Evolutionary conservation across 164 flowering plant genomes (phyloP).

Genomic region (Euptelea pleiosperma): DNA sequence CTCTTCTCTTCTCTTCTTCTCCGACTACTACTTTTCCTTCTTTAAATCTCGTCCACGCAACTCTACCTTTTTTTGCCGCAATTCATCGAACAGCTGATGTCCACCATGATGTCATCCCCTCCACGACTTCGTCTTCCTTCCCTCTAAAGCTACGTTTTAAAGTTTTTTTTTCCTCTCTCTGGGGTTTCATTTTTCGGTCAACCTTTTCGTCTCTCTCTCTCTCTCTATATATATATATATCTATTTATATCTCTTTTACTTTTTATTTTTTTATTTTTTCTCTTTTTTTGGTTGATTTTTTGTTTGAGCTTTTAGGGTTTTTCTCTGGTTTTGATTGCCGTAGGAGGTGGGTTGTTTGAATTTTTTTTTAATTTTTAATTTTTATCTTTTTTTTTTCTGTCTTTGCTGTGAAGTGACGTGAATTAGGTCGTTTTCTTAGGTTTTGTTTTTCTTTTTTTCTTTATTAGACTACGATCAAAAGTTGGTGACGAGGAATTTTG

Average conservation of each 20-base stretch:
- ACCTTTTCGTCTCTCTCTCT: constrained; percentile 4
- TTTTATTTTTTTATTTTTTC: background rate
- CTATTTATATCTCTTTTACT: background rate
- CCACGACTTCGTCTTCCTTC: background rate
- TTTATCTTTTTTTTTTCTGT: background rate
- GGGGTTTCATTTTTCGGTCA: background rate
- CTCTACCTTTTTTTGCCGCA: background rate
- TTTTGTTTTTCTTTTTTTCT: background rate
- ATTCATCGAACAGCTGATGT: background rate
- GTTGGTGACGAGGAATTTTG: constrained; percentile 8
- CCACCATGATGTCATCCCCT: constrained; percentile 5
- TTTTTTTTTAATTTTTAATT: background rate
- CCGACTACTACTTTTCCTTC: background rate
- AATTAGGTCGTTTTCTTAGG: constrained; percentile 11
- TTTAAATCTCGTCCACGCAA: constrained; percentile 13
- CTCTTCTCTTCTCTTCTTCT: background rate
- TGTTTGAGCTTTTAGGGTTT: background rate
- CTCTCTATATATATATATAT: background rate
- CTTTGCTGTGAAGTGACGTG: background rate
- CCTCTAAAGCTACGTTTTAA: background rate
- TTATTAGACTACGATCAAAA: background rate
- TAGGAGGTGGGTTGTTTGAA: background rate
- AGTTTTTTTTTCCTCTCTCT: background rate
- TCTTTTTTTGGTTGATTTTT: background rate
- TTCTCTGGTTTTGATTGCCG: constrained; percentile 5